Conservation (phyloP, 148 eudicot species). For the Rheum nobile region DNA sequence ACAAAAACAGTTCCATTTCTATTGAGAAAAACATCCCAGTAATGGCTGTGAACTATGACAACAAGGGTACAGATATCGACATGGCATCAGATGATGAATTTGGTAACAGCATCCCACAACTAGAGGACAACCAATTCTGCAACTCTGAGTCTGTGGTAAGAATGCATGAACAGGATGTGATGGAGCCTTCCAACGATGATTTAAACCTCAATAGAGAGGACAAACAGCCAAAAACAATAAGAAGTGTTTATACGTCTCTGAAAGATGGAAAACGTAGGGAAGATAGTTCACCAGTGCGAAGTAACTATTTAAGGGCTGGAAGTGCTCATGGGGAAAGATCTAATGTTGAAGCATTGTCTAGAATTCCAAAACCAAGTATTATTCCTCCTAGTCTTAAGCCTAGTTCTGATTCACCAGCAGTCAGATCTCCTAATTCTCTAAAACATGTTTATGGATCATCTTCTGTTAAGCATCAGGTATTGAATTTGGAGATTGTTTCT, state of each 20-base stretch:
- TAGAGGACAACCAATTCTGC: constrained; percentile 26
- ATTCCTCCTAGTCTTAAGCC: constrained; percentile 54
- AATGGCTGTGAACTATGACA: constrained; percentile 27
- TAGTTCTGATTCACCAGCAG: constrained; percentile 27
- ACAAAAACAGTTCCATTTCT: constrained; percentile 60
- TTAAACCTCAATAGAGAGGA: constrained; percentile 25
- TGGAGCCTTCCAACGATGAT: constrained; percentile 32
- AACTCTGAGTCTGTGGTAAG: constrained; percentile 16
- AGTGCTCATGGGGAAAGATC: constrained; percentile 27
- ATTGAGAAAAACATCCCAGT: constrained; percentile 50
- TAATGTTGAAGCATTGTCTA: constrained; percentile 45
- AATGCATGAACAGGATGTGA: constrained; percentile 27
- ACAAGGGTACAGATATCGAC: constrained; percentile 40
- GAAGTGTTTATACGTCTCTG: constrained; percentile 38
- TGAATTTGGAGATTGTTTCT: neutral
- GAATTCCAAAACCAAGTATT: constrained; percentile 44
- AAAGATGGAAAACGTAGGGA: constrained; percentile 85
- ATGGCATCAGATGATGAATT: constrained; percentile 48
- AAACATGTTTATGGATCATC: constrained; percentile 42
- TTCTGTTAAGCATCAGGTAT: constrained; percentile 75
- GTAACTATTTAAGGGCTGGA: constrained; percentile 25
- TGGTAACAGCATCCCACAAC: constrained; percentile 20
- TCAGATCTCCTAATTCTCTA: constrained; percentile 41
- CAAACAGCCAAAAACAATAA: constrained; percentile 57
- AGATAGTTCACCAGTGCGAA: constrained; percentile 83